Conservation (phyloP, 768 basidiomycete species). For the Amanita jacksonii region DNA sequence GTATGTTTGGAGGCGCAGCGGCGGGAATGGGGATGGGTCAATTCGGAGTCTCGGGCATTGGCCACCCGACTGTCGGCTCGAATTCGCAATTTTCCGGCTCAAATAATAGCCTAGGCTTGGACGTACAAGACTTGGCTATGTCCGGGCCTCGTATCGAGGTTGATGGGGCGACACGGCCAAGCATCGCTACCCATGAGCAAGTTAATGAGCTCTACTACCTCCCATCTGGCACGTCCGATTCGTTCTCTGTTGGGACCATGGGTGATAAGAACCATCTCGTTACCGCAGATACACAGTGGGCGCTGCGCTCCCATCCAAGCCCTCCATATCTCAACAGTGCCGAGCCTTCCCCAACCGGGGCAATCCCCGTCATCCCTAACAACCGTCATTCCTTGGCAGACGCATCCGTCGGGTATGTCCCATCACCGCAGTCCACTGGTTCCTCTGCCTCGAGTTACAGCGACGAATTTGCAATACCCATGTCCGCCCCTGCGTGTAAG, state of each 20-base stretch:
- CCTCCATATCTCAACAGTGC: constrained; percentile 32
- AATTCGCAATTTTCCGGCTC: constrained; percentile 3
- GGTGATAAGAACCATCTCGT: constrained; percentile 15
- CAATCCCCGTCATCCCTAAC: constrained; percentile 17
- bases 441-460: constrained; percentile 22
- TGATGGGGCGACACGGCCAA: constrained; percentile 33
- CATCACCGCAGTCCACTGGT: constrained; percentile 18
- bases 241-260: constrained; percentile 13
- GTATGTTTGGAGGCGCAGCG: constrained; percentile 11
- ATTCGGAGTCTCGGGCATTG: neutral
- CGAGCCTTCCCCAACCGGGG: constrained; percentile 25
- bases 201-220: constrained; percentile 10
- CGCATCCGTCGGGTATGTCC: constrained; percentile 19
- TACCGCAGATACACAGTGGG: constrained; percentile 30
- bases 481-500: constrained; percentile 65
- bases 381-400: constrained; percentile 19
- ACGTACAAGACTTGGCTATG: constrained; percentile 19
- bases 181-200: neutral
- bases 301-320: constrained; percentile 25
- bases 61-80: neutral
- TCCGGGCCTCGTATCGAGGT: constrained; percentile 46
- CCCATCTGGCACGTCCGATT: constrained; percentile 6
- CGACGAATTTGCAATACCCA: constrained; percentile 36
- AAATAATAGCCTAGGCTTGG: constrained; percentile 2
- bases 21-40: constrained; percentile 8